Conservation (phyloP, 768 basidiomycete genomes). For the Piloderma croceum region DNA sequence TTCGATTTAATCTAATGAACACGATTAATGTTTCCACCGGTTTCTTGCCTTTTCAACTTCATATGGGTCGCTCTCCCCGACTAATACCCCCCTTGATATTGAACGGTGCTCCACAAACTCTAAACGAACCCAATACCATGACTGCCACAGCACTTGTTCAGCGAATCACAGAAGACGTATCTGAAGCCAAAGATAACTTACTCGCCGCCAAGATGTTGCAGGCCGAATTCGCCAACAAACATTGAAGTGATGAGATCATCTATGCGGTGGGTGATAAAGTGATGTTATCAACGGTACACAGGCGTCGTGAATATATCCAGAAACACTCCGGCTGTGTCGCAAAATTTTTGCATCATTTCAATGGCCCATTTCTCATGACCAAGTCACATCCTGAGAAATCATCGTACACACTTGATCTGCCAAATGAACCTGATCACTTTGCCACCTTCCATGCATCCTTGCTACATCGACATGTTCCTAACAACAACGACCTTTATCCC, state of each 20-base stretch:
- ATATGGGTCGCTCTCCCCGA: conserved; percentile 6
- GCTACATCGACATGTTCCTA: too few relatives aligned
- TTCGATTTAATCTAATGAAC: too few relatives aligned
- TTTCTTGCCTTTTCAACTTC: conserved; percentile 15
- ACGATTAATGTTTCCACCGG: too few relatives aligned
- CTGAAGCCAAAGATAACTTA: conserved; percentile 19
- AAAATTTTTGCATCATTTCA: conserved; percentile 12
- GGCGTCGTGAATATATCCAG: neutral
- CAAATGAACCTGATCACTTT: too few relatives aligned
- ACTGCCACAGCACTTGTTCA: neutral
- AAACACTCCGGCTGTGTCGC: conserved; percentile 5
- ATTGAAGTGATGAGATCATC: conserved; percentile 1
- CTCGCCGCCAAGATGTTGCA: conserved; percentile 16
- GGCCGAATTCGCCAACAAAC: conserved; percentile 9
- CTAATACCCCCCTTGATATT: conserved; percentile 7
- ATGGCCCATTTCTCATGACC: too few relatives aligned
- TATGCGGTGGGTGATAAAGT: too few relatives aligned
- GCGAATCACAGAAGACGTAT: conserved; percentile 6
- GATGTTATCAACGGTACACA: conserved; percentile 10
- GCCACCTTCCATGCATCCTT: too few relatives aligned
- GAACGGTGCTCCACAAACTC: too few relatives aligned
- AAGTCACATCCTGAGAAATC: too few relatives aligned
- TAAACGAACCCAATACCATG: neutral
- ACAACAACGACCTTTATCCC: too few relatives aligned
- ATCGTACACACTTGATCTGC: too few relatives aligned